Base-by-base conservation (phyloP, 495 filamentous ascomycete species). In the Hypoxylon lienhwacheense region DNA sequence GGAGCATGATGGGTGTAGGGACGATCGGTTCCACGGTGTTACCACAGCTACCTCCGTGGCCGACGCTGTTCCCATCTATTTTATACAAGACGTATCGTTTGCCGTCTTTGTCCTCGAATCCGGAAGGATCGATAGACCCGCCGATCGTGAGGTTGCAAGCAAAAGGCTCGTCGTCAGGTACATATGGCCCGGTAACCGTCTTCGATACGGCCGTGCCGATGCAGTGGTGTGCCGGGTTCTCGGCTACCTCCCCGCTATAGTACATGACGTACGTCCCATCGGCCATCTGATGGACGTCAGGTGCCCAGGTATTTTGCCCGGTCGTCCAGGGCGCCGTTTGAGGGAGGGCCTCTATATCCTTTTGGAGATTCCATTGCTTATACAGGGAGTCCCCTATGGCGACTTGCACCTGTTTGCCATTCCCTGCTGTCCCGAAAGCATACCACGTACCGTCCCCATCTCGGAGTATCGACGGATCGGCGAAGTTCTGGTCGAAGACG, bases 11-110 rank as follows among this genome's bases (percentile, higher is more conserved):
- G 0, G 83, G 84, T 5, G 83, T 86, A 4, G 72, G 48, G 4
- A 71, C 66, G 7, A 74, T 63, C 1, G 80, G 77, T 5, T 53
- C 61, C 14, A 78, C 64, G 14, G 70, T 72, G 62, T 84, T 86
- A 35, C 75, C 71, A 65, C 83, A 85, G 52, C 72, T 63, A 3
- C 79, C 81, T 20, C 83, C 81, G 37, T 79, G 59, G 11, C 83
- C 81, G 25, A 82, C 52, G 53, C 72, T 75, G 53, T 82, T 85
- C 17, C 83, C 83, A 63, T 87, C 80, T 5, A 86, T 70, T 56
- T 86, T 86, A 70, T 81, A 86, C 1, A 81, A 61, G 4, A 85
- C 73, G 45, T 82, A 85, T 5, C 74, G 70, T n/a, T 60, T 73
- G 28, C 80, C 77, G 36, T 80, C 77, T 0, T 39, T 51, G 54